Conservation (phyloP, 768 basidiomycete species). For the Daedaleopsis sinensis region DNA sequence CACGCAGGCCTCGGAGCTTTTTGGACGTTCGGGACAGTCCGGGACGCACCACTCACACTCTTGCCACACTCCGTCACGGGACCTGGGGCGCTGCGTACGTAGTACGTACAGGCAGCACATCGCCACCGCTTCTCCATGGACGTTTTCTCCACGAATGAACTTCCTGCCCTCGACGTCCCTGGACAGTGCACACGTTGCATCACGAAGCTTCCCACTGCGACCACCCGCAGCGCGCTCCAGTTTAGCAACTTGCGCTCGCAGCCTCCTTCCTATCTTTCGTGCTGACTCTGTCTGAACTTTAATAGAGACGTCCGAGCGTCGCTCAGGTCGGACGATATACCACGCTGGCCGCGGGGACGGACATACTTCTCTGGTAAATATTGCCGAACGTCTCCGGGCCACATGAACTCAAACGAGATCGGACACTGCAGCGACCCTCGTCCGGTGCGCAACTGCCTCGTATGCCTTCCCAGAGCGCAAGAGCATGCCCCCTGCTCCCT, state of each 20-base stretch:
- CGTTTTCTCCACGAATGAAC: neutral
- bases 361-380: no score
- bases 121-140: slow-evolving; percentile 1
- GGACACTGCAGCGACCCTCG: no score
- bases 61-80: slow-evolving; percentile 3
- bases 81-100: slow-evolving; percentile 14
- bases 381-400: no score
- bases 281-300: neutral
- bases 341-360: no score
- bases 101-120: slow-evolving; percentile 15
- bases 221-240: neutral
- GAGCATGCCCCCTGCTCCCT: neutral
- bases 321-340: no score
- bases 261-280: neutral
- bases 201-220: slow-evolving; percentile 10
- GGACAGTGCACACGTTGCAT: slow-evolving; percentile 18
- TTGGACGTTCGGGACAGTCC: neutral
- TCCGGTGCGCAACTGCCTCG: neutral
- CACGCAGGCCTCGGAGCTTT: neutral
- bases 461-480: neutral
- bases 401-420: neutral
- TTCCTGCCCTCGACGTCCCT: slow-evolving; percentile 3
- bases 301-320: neutral
- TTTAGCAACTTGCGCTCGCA: neutral
- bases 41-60: neutral